Evolutionary conservation across 495 filamentous ascomycete species (phyloP).

Genomic region (Pseudevernia furfuracea): DNA sequence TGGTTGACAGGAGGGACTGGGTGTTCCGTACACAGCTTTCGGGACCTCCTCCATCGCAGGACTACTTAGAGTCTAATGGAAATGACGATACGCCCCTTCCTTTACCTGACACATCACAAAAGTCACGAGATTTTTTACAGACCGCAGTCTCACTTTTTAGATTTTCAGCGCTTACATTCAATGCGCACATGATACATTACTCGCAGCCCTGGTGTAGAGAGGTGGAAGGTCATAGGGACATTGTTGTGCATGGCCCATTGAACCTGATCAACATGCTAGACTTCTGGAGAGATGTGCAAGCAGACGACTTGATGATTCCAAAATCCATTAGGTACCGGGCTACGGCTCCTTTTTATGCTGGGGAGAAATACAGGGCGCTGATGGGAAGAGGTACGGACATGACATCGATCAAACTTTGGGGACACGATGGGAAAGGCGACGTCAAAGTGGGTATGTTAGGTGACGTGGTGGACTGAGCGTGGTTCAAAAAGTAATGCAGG

Average conservation of each 20-base stretch:
- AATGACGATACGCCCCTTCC: not conserved
- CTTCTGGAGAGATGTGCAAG: conserved; percentile 49
- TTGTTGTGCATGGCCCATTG: conserved; percentile 58
- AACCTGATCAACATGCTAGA: conserved; percentile 58
- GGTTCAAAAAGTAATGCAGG: not conserved
- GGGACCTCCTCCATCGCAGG: conserved; percentile 23
- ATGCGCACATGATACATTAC: conserved; percentile 67
- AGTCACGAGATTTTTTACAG: conserved; percentile 42
- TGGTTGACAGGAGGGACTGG: conserved; percentile 55
- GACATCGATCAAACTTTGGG: conserved; percentile 12
- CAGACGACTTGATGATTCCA: conserved; percentile 31
- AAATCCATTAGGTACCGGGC: conserved; percentile 51
- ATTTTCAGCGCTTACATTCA: conserved; percentile 67
- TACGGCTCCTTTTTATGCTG: conserved; percentile 53
- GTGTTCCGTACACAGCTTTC: conserved; percentile 48
- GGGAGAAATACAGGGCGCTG: conserved; percentile 37
- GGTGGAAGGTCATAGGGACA: conserved; percentile 51
- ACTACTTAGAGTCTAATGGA: not conserved
- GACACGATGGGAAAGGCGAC: conserved; percentile 13
- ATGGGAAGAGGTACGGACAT: not conserved
- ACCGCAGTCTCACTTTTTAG: conserved; percentile 56
- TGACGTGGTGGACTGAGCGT: conserved; percentile 12
- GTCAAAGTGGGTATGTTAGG: conserved; percentile 17
- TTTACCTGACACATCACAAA: conserved; percentile 25
- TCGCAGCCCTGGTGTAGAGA: conserved; percentile 49